phyloP scores from a whole-genome alignment of 2,329 filamentous ascomycete species.

The Venturia oleaginea region DNA sequence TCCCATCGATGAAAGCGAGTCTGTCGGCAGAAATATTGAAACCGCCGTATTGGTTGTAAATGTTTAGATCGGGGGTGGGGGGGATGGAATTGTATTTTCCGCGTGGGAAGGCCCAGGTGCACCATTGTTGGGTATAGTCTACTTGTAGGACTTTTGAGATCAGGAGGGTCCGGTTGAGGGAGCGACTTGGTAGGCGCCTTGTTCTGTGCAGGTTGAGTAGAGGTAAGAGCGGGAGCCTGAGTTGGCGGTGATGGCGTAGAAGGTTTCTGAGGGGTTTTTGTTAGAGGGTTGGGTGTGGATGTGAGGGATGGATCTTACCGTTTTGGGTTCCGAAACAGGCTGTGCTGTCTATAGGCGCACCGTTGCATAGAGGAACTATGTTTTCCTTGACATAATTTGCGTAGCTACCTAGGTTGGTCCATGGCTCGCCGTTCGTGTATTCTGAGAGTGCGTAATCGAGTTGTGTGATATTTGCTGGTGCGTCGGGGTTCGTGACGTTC shows the following conservation, averaged over 20 bases:
- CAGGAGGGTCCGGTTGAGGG: slow-evolving; percentile 36
- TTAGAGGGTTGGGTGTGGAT: background rate
- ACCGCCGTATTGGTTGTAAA: slow-evolving; percentile 40
- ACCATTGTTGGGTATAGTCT: slow-evolving; percentile 47
- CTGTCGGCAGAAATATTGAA: slow-evolving; percentile 38
- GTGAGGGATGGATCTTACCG: too few species aligned
- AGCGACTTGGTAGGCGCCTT: slow-evolving; percentile 42
- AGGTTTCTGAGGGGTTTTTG: slow-evolving; percentile 20
- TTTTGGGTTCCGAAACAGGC: slow-evolving; percentile 40
- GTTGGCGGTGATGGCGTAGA: slow-evolving; percentile 37
- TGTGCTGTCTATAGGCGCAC: slow-evolving; percentile 29
- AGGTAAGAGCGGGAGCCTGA: slow-evolving; percentile 36
- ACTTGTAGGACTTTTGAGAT: slow-evolving; percentile 40
- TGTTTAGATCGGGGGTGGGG: slow-evolving; percentile 31
- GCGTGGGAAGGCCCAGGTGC: slow-evolving; percentile 43
- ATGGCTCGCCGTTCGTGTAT: slow-evolving; percentile 41
- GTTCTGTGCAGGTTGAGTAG: slow-evolving; percentile 42
- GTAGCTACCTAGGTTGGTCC: slow-evolving; percentile 44
- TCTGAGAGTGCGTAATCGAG: slow-evolving; percentile 39
- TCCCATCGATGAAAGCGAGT: slow-evolving; percentile 44
- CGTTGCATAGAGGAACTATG: slow-evolving; percentile 33
- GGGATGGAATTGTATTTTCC: slow-evolving; percentile 39
- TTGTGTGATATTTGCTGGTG: slow-evolving; percentile 34
- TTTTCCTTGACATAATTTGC: slow-evolving; percentile 42
- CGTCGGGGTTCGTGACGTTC: slow-evolving; percentile 40